Evolutionary conservation across 1,139 yeast species (phyloP).

Genomic region (Meyerozyma guilliermondii): DNA sequence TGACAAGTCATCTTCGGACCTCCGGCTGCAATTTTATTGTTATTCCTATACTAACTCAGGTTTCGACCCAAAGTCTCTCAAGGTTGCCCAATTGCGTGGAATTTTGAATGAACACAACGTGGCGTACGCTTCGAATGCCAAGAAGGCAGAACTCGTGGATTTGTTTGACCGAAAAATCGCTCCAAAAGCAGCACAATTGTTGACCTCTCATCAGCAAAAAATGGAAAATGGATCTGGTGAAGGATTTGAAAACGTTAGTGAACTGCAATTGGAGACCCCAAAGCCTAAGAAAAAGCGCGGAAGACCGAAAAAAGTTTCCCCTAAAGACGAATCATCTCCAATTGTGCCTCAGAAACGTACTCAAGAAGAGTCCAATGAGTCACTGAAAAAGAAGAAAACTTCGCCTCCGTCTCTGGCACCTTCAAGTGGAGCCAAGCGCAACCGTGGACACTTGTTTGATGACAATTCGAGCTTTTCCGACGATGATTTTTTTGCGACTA

Average conservation of each 20-base stretch:
- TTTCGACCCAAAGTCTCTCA: conserved; percentile 58
- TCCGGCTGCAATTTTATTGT: neutral
- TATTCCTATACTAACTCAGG: conserved; percentile 22
- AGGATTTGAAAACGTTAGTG: neutral
- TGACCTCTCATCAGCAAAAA: conserved; percentile 17
- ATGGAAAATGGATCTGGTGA: neutral
- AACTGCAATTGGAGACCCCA: neutral
- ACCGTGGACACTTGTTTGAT: neutral
- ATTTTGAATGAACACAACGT: conserved; percentile 56
- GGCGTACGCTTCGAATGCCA: conserved; percentile 52
- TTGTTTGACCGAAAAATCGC: conserved; percentile 47
- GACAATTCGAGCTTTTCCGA: conserved; percentile 1
- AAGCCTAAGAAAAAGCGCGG: neutral
- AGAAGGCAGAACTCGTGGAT: conserved; percentile 54
- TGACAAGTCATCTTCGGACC: neutral
- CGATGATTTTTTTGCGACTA: neutral
- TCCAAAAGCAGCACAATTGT: conserved; percentile 31
- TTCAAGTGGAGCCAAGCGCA: neutral
- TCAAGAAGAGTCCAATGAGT: neutral
- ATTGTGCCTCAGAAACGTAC: neutral
- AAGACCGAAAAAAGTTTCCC: neutral
- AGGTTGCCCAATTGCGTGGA: conserved; percentile 60
- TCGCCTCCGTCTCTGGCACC: neutral
- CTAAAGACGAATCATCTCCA: neutral
- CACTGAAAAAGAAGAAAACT: neutral